A percentile compares a stretch with the other conserved stretches of the same genome.
phyloP scores from a whole-genome alignment of 2,329 filamentous ascomycete genomes.

The Aplosporella prunicola region DNA sequence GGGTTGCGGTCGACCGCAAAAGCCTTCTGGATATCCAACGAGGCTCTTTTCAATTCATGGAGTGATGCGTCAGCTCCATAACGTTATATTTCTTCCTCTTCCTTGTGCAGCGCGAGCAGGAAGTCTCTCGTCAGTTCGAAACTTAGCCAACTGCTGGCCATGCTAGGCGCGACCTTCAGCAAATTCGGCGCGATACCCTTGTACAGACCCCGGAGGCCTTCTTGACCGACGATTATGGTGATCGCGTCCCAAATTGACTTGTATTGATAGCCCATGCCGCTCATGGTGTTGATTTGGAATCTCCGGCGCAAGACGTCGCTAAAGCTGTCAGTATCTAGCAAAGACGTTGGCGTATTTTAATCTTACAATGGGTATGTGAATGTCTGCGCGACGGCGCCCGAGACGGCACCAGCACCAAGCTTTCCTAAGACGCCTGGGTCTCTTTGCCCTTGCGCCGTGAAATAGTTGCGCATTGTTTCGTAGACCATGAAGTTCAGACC shows the following conservation, averaged over 20 bases:
- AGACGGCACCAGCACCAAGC: constrained; percentile 79
- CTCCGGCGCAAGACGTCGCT: constrained; percentile 86
- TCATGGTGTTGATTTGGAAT: constrained; percentile 99
- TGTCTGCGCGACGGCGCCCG: constrained; percentile 92
- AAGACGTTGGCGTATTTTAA: background rate
- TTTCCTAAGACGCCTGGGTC: constrained; percentile 75
- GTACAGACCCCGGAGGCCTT: constrained; percentile 79
- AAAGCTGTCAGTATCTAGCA: background rate
- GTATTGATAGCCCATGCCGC: constrained; percentile 94
- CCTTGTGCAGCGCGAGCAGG: constrained; percentile 48
- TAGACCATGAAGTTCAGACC: constrained; percentile 99
- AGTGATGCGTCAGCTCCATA: constrained; percentile 1
- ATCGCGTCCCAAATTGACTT: constrained; percentile 78
- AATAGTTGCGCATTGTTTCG: constrained; percentile 71
- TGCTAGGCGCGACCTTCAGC: constrained; percentile 93
- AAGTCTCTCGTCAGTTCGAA: constrained; percentile 92
- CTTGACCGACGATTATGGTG: constrained; percentile 68
- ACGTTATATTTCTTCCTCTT: constrained; percentile 3
- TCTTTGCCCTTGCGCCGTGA: constrained; percentile 80
- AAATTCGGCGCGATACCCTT: constrained; percentile 94
- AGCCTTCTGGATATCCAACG: no score
- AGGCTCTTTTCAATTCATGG: no score
- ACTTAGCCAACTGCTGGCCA: constrained; percentile 97
- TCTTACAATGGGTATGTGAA: constrained; percentile 96
- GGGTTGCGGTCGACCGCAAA: no score